phyloP scores from a whole-genome alignment of 805 yeast genomes.

The Jamesozyma gamospora region DNA sequence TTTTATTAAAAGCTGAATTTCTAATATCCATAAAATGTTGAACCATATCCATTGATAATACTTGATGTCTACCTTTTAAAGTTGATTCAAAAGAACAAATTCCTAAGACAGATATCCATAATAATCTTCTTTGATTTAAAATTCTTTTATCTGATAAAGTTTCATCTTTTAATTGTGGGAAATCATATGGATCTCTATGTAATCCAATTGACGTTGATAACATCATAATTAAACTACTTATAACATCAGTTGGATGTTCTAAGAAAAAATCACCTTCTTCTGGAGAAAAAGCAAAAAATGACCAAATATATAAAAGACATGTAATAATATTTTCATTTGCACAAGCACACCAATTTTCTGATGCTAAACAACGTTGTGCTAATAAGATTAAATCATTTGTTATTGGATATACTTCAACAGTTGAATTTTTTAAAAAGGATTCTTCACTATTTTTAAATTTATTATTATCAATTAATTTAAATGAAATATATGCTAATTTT shows the following conservation, averaged over 20 bases:
- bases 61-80: slow-evolving; percentile 25
- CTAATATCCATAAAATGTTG: slow-evolving; percentile 15
- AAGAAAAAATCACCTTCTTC: slow-evolving; percentile 28
- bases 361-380: slow-evolving; percentile 21
- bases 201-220: slow-evolving; percentile 27
- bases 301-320: slow-evolving; percentile 27
- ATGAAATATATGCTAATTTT: slow-evolving; percentile 24
- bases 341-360: slow-evolving; percentile 24
- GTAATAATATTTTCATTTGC: slow-evolving; percentile 26
- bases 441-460: not conserved
- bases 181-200: slow-evolving; percentile 26
- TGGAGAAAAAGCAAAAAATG: slow-evolving; percentile 27
- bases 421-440: slow-evolving; percentile 9
- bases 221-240: slow-evolving; percentile 23
- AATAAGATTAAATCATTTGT: slow-evolving; percentile 19
- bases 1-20: slow-evolving; percentile 9
- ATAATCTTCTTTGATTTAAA: slow-evolving; percentile 23
- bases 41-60: slow-evolving; percentile 9
- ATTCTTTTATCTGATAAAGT: slow-evolving; percentile 13
- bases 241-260: slow-evolving; percentile 28
- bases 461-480: slow-evolving; percentile 8
- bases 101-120: slow-evolving; percentile 24
- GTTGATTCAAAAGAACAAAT: slow-evolving; percentile 22
- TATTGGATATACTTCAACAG: slow-evolving; percentile 19
- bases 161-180: slow-evolving; percentile 16